These are phyloP conservation scores for Oryza nivara DNA, from an alignment of 176 grass and related monocot species.

Conservation along the genomic window DNA sequence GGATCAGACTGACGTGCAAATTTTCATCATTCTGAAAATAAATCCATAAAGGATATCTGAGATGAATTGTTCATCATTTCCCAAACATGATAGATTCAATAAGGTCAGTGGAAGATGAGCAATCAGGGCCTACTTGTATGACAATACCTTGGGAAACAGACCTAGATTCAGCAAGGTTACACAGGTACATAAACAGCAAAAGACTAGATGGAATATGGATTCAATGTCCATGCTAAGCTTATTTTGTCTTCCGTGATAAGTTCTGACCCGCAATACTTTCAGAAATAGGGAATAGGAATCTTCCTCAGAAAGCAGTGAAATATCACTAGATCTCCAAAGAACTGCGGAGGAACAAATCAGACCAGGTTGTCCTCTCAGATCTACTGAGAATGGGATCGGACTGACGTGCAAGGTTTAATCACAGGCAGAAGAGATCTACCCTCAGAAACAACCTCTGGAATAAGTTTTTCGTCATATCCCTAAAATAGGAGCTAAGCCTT, in stretches of 20 bases:
- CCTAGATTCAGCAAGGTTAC: not conserved
- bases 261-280: not conserved
- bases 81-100: not conserved
- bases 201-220: not conserved
- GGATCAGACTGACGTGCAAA: slow-evolving; percentile 71
- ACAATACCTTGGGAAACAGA: not conserved
- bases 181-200: not conserved
- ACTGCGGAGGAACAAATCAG: not conserved
- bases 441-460: slow-evolving; percentile 45
- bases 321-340: not conserved
- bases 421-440: slow-evolving; percentile 29
- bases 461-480: slow-evolving; percentile 43
- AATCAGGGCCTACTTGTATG: not conserved
- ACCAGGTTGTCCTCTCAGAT: slow-evolving; percentile 3
- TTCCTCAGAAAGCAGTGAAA: slow-evolving; percentile 3
- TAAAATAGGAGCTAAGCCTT: not conserved
- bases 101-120: not conserved
- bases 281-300: not conserved
- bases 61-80: slow-evolving; percentile 38
- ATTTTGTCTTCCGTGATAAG: not conserved
- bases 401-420: slow-evolving; percentile 42
- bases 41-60: slow-evolving; percentile 49
- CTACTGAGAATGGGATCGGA: slow-evolving; percentile 24
- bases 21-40: slow-evolving; percentile 43
- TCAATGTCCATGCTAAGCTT: not conserved